Evolutionary conservation across 2,329 filamentous ascomycete genomes (phyloP), one percentile per base, ranked within the genome.

Genomic region (Xylariaceae sp.): DNA sequence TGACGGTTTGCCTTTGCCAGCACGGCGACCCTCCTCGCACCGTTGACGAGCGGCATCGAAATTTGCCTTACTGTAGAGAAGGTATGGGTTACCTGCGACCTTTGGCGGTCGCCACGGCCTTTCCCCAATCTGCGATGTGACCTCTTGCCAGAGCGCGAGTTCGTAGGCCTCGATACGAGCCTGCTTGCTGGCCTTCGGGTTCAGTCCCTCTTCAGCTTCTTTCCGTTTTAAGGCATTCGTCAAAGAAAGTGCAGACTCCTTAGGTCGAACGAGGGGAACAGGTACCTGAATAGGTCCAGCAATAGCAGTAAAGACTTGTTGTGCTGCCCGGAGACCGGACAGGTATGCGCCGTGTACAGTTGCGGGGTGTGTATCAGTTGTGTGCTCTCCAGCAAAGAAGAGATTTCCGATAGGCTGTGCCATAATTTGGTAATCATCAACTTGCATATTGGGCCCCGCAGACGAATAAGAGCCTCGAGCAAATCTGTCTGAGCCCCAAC

Each of bases 331-430:
- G 5, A 98, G 74, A 3, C 93, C 94, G 2, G 93, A 96, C 4
- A 98, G 73, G 62, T 97, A 98, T 7, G 93, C 94, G 5, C 93
- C 93, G 56, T 98, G 93, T 1, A 98, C 93, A 2, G 93, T 98
- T 23, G 94, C 93, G 11, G 94, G 93, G 63, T 98, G 91, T 1
- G 90, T 95, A 37, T 88, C 90, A 57, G 88, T 96, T 1, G 94
- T 98, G 49, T 95, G 93, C 67, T 98, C 93, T 38, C 93, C 93
- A 14, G 92, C 93, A 66, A 98, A 98, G 67, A 92, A 88, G 7
- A 98, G 72, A 53, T 94, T 95, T 23, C 89, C 91, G 23, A 96
- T 75, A 1, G 86, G 74, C 39, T 80, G 79, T 2, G 93, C 89
- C 88, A 98, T 95, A 23, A 82, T 73, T 63, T 97, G 88, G 67